Percentiles rank a stretch among this genome's conserved stretches.
phyloP scores from a whole-genome alignment of 768 basidiomycete genomes.

The Mycena vitilis region DNA sequence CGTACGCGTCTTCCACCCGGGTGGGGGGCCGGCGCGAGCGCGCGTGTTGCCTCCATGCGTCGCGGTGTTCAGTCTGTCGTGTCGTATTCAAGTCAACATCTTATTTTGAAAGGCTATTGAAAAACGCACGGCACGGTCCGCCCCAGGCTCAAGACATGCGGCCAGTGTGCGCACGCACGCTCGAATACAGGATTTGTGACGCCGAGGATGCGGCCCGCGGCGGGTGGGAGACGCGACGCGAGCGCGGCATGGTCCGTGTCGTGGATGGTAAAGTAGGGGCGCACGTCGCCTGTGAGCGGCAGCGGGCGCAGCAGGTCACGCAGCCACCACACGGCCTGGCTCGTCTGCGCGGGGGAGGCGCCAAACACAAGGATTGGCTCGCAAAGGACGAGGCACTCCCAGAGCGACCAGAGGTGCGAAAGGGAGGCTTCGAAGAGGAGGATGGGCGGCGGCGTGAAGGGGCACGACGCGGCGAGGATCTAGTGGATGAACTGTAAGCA shows the following conservation, averaged over 20 bases:
- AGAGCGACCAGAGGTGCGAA: conserved; percentile 82
- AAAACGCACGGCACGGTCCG: conserved; percentile 52
- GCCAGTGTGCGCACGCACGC: conserved; percentile 85
- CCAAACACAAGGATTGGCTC: conserved; percentile 92
- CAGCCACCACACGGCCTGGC: conserved; percentile 93
- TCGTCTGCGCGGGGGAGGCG: conserved; percentile 81
- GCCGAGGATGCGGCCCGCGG: conserved; percentile 80
- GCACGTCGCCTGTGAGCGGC: conserved; percentile 68
- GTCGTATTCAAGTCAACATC: too few species aligned
- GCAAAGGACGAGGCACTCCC: conserved; percentile 93
- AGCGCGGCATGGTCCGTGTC: conserved; percentile 83
- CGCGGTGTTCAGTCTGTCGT: conserved; percentile 34
- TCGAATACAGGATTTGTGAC: conserved; percentile 92
- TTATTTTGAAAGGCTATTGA: not conserved
- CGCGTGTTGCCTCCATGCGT: conserved; percentile 37
- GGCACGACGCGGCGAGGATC: conserved; percentile 76
- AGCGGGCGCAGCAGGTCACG: conserved; percentile 89
- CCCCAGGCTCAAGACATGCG: conserved; percentile 82
- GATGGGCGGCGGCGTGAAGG: conserved; percentile 68
- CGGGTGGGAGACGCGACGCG: conserved; percentile 86
- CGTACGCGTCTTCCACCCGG: conserved; percentile 82
- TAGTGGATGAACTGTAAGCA: conserved; percentile 40
- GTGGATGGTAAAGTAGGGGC: conserved; percentile 97
- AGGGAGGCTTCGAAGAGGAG: conserved; percentile 72
- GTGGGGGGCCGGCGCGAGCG: conserved; percentile 62